phyloP scores from a whole-genome alignment of 805 yeast species.

The Saturnispora halmiae region DNA sequence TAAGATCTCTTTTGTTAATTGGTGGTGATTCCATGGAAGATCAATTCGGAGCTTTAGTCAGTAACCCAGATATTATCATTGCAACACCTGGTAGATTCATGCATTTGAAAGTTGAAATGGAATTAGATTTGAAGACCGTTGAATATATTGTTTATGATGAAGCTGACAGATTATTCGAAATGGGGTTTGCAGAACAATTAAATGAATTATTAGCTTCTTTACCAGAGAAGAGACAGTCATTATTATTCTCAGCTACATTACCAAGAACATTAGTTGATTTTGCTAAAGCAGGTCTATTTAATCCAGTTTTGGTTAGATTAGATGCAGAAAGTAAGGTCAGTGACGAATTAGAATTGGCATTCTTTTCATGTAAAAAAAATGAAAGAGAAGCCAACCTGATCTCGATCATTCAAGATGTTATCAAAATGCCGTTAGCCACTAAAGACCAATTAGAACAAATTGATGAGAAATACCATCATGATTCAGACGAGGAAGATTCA shows the following conservation, averaged over 20 bases:
- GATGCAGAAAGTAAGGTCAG: slow-evolving; percentile 91
- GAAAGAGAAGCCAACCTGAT: slow-evolving; percentile 87
- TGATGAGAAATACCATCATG: slow-evolving; percentile 38
- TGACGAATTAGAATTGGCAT: slow-evolving; percentile 85
- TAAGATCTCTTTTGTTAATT: slow-evolving; percentile 70
- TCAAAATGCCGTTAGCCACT: slow-evolving; percentile 75
- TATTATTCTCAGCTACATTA: slow-evolving; percentile 88
- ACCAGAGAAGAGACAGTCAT: slow-evolving; percentile 76
- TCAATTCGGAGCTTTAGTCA: slow-evolving; percentile 86
- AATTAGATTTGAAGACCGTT: slow-evolving; percentile 66
- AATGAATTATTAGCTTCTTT: slow-evolving; percentile 79
- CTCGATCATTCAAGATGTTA: slow-evolving; percentile 69
- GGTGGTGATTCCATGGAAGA: slow-evolving; percentile 99
- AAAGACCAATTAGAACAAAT: slow-evolving; percentile 54
- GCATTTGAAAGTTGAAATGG: slow-evolving; percentile 95
- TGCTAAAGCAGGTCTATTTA: slow-evolving; percentile 91
- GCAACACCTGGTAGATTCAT: slow-evolving; percentile 98
- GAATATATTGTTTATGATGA: slow-evolving; percentile 94
- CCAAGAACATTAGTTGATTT: slow-evolving; percentile 90
- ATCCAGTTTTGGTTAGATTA: slow-evolving; percentile 84
- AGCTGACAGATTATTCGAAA: slow-evolving; percentile 92
- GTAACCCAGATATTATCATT: slow-evolving; percentile 87
- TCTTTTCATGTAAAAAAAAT: slow-evolving; percentile 65
- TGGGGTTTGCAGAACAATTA: slow-evolving; percentile 92
- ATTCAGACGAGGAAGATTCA: slow-evolving; percentile 43